Base-by-base conservation (phyloP, 345 rosid species). In the Populus deltoides region DNA sequence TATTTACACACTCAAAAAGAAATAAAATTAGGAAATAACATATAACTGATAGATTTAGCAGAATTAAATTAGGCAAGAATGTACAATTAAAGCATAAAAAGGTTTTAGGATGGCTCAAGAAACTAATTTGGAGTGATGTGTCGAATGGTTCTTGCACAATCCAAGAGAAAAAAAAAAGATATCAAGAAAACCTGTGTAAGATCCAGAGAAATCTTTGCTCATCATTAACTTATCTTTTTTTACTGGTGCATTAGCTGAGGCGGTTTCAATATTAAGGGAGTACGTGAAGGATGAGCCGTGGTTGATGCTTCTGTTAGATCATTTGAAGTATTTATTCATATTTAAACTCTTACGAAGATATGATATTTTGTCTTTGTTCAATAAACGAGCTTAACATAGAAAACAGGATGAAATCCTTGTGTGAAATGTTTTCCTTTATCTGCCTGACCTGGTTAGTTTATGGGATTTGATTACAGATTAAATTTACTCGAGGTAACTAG, bases 241-340 rank as follows among this genome's bases (percentile, higher is more conserved):
- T 79, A 49, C 70, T 70, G 72, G 73, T 86, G 82, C 90, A 92
- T 95, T 90, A 82, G 76, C 88, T 65, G 92, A 89, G 77, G 91
- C 97, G 15, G 88, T 92, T 80, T 86, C 90, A 59, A 89, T 90
- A 66, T 68, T 92, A 51, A 92, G 93, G 68, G 98, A 95, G 81
- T 95, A 93, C 82, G 61, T 95, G 86, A 90, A 87, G 73, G 88
- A 90, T 68, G 93, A 92, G 78, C 89, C 93, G 38, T 95, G 98
- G 97, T 77, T 93, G 89, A 92, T 86, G 85, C 87, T 90, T 82
- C 81, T 93, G 78, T 86, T 91, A 33, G 76, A 91, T 59, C 80
- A 83, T 77, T 83, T 92, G 61, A 88, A 92, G 98, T 94, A 90
- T 77, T 59, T 11, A 76, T 43, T 59, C 16, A 72, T 53, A 66